A percentile compares a stretch with the other conserved stretches of the same genome.
Evolutionary conservation across 805 yeast genomes (phyloP).

Genomic region (Hermanozyma aechmeae): DNA sequence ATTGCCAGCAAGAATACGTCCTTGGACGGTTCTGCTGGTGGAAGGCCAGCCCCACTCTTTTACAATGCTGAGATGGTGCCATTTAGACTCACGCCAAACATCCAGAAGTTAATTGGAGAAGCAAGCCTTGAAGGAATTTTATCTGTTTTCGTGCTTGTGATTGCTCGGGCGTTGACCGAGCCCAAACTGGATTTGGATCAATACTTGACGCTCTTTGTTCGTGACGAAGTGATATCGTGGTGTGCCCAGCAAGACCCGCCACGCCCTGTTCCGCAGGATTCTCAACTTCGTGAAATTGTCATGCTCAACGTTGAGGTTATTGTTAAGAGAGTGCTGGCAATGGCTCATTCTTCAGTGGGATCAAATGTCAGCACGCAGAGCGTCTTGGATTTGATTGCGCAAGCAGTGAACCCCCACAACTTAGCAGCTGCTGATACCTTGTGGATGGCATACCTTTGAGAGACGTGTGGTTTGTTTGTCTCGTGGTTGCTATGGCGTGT

Average conservation of each 20-base stretch:
- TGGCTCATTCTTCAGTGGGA: conserved; percentile 49
- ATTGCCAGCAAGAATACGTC: conserved; percentile 47
- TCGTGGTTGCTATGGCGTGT: no score
- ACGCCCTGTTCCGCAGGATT: conserved; percentile 71
- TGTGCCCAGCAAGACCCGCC: conserved; percentile 72
- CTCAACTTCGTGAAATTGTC: conserved; percentile 79
- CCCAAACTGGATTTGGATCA: conserved; percentile 91
- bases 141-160: conserved; percentile 72
- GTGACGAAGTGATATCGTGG: conserved; percentile 95
- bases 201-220: conserved; percentile 83
- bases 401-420: conserved; percentile 92
- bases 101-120: conserved; percentile 89
- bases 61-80: conserved; percentile 91
- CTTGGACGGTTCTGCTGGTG: conserved; percentile 37
- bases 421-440: conserved; percentile 84
- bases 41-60: conserved; percentile 71
- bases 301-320: conserved; percentile 80
- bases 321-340: conserved; percentile 65
- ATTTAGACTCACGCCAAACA: conserved; percentile 90
- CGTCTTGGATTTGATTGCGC: conserved; percentile 80
- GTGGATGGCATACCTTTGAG: conserved; percentile 94
- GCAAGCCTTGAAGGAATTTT: conserved; percentile 88
- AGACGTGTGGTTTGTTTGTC: no score
- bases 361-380: conserved; percentile 82
- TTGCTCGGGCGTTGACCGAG: conserved; percentile 82